phyloP scores from a whole-genome alignment of 2,329 filamentous ascomycete genomes.

The Aspergillus sp. region DNA sequence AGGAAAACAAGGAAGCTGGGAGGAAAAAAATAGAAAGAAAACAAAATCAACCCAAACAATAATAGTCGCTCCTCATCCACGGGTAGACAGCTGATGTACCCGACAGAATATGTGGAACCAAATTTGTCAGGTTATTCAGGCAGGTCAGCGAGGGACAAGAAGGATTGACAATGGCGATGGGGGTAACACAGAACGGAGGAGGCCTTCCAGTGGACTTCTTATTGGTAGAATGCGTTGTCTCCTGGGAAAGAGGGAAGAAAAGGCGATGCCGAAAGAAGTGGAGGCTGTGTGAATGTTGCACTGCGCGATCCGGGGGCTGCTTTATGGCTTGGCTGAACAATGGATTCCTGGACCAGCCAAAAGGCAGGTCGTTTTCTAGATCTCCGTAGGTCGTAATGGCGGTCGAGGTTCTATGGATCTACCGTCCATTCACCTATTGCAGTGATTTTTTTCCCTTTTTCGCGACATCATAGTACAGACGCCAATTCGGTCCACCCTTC shows the following conservation, averaged over 20 bases:
- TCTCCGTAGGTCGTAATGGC: too few species aligned
- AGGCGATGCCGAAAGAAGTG: too few species aligned
- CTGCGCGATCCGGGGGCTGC: background rate
- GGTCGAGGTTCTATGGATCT: too few species aligned
- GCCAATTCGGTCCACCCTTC: background rate
- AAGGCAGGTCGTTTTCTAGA: too few species aligned
- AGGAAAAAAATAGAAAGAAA: conserved; percentile 11
- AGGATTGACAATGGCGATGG: background rate
- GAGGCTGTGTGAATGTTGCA: background rate
- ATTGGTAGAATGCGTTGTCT: too few species aligned
- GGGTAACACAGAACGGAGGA: background rate
- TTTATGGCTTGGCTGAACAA: background rate
- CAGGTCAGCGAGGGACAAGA: background rate
- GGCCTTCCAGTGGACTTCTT: too few species aligned
- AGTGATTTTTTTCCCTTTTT: background rate
- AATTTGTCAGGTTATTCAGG: background rate
- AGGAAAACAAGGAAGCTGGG: conserved; percentile 7
- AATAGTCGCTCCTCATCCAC: conserved; percentile 5
- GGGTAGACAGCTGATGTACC: background rate
- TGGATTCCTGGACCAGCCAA: background rate
- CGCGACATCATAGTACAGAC: background rate
- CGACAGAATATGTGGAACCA: background rate
- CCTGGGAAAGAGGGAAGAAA: too few species aligned
- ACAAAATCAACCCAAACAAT: background rate
- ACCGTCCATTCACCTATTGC: background rate